phyloP scores from a whole-genome alignment of 345 rosid genomes.

The Boechera stricta region DNA sequence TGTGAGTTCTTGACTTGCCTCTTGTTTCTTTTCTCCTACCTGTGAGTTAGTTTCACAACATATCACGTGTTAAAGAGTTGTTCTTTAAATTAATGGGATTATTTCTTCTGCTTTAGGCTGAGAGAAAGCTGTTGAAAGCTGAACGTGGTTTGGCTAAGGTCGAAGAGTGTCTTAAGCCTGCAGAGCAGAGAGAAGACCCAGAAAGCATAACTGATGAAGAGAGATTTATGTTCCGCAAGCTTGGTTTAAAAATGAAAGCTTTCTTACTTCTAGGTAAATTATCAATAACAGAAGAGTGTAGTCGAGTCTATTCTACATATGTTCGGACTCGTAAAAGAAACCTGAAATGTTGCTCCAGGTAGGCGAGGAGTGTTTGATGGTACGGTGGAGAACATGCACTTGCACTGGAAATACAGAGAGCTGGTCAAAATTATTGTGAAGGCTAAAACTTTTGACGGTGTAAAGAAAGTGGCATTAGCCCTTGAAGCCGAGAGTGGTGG shows the following conservation, averaged over 20 bases:
- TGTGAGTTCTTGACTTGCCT: constrained; percentile 57
- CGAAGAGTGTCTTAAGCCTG: constrained; percentile 70
- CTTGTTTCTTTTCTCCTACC: constrained; percentile 13
- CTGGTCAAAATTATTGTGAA: constrained; percentile 79
- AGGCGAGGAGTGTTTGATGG: constrained; percentile 96
- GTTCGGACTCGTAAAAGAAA: constrained; percentile 31
- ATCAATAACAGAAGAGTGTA: background rate
- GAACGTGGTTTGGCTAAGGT: constrained; percentile 78
- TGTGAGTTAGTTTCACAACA: background rate
- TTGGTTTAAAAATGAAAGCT: constrained; percentile 93
- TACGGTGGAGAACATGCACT: constrained; percentile 97
- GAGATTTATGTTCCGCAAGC: constrained; percentile 97
- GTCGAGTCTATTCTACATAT: background rate
- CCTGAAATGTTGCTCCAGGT: constrained; percentile 56
- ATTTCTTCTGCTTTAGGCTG: constrained; percentile 59
- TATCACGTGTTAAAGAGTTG: constrained; percentile 3
- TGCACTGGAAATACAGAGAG: constrained; percentile 97
- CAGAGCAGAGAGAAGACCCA: constrained; percentile 68
- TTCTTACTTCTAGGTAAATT: constrained; percentile 84
- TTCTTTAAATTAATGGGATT: background rate
- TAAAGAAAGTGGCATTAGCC: constrained; percentile 79
- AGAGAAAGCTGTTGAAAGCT: constrained; percentile 68
- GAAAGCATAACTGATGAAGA: constrained; percentile 90
- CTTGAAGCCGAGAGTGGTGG: constrained; percentile 99
- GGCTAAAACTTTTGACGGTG: constrained; percentile 78